Conservation (phyloP, 2,329 filamentous ascomycete species). For the Phialophora tarda region DNA sequence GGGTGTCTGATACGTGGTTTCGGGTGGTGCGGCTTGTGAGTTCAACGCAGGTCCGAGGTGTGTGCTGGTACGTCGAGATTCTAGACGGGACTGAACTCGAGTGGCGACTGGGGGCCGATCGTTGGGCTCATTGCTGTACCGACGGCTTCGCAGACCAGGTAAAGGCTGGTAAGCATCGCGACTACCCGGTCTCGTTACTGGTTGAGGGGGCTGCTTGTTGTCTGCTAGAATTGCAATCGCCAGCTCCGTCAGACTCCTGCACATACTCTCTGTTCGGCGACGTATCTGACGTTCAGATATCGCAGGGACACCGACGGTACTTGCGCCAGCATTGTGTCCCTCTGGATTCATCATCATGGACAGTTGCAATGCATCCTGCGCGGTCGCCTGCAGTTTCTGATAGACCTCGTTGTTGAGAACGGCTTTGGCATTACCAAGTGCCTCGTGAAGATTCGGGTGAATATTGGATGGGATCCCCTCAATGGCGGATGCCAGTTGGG, state of each 20-base stretch:
- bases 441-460: conserved; percentile 80
- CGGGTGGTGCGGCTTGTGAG: conserved; percentile 20
- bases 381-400: conserved; percentile 77
- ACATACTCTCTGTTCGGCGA: conserved; percentile 90
- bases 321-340: conserved; percentile 60
- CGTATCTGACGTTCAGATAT: conserved; percentile 80
- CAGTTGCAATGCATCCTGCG: conserved; percentile 78
- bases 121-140: conserved; percentile 49
- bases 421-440: conserved; percentile 76
- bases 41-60: conserved; percentile 27
- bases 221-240: conserved; percentile 81
- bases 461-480: conserved; percentile 52
- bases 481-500: conserved; percentile 53
- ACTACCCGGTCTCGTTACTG: conserved; percentile 41
- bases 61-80: conserved; percentile 45
- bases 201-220: conserved; percentile 24
- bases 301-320: conserved; percentile 51
- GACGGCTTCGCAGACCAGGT: conserved; percentile 46
- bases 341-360: conserved; percentile 68
- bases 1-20: conserved; percentile 33
- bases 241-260: conserved; percentile 88
- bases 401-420: conserved; percentile 75
- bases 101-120: conserved; percentile 40
- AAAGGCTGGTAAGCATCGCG: conserved; percentile 42
- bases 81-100: conserved; percentile 46